phyloP scores from a whole-genome alignment of 352 stramenopile species.

The Globisporangium megalacanthum region DNA sequence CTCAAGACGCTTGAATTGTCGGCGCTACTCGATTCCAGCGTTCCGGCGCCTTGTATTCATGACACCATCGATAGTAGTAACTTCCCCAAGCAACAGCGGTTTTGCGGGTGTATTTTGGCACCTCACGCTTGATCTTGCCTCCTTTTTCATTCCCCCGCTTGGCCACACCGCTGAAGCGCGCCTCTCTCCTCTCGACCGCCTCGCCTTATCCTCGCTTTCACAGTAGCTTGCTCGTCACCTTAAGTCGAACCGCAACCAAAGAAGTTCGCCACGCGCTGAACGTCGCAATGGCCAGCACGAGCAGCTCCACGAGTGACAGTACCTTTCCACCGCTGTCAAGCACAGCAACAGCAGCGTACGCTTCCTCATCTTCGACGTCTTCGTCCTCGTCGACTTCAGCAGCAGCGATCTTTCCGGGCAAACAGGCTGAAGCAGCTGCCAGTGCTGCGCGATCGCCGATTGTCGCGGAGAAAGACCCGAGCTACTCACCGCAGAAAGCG shows the following conservation, averaged over 20 bases:
- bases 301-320: background rate
- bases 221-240: too few species aligned
- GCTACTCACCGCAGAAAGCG: constrained; percentile 5
- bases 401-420: constrained; percentile 7
- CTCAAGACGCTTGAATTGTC: too few species aligned
- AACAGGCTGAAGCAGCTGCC: constrained; percentile 7
- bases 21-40: too few species aligned
- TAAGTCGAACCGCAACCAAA: background rate
- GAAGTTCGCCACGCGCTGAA: background rate
- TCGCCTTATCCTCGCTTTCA: too few species aligned
- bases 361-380: background rate
- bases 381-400: constrained; percentile 1
- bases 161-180: too few species aligned
- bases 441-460: constrained; percentile 1
- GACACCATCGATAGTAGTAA: background rate
- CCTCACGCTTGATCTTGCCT: too few species aligned
- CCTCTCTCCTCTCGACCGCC: too few species aligned
- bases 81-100: background rate
- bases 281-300: background rate
- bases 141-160: too few species aligned
- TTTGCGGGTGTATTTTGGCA: too few species aligned
- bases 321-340: constrained; percentile 3
- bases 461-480: background rate
- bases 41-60: too few species aligned
- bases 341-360: background rate